These are phyloP conservation scores for Hemileccinum impolitum DNA, from an alignment of 768 basidiomycete genomes.

Conservation along the genomic window DNA sequence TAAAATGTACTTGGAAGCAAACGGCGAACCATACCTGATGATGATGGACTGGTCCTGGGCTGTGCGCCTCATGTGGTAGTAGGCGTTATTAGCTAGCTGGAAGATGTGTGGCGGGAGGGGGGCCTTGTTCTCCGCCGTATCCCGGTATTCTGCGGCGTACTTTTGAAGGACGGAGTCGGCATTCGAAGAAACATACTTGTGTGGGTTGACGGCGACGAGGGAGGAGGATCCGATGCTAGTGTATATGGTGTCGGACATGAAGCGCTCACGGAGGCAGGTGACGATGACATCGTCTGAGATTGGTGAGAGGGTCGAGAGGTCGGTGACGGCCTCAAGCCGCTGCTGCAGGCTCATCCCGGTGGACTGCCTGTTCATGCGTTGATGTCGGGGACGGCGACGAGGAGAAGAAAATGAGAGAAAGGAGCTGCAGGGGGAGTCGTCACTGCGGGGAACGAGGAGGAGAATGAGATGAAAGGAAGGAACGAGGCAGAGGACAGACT, in stretches of 20 bases:
- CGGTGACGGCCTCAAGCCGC: conserved; percentile 66
- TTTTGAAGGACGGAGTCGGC: conserved; percentile 81
- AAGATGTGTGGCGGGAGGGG: conserved; percentile 84
- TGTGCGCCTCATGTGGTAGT: conserved; percentile 95
- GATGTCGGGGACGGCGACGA: not conserved
- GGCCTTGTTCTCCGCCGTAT: conserved; percentile 61
- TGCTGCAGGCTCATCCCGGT: conserved; percentile 50
- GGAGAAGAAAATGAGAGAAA: not conserved
- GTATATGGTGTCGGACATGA: conserved; percentile 81
- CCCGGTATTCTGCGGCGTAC: conserved; percentile 83
- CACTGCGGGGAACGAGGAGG: conserved; percentile 5
- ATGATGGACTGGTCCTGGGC: conserved; percentile 89
- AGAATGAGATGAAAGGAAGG: conserved; percentile 11
- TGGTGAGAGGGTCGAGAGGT: conserved; percentile 64
- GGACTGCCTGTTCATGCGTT: conserved; percentile 42
- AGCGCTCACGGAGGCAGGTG: conserved; percentile 80
- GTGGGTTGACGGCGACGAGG: conserved; percentile 87
- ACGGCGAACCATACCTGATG: conserved; percentile 56
- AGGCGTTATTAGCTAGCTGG: conserved; percentile 85
- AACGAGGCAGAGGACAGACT: conserved; percentile 16
- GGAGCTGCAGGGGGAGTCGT: not conserved
- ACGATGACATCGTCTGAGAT: conserved; percentile 84
- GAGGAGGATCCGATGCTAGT: conserved; percentile 67
- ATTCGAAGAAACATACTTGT: conserved; percentile 83
- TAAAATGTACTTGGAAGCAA: not conserved